Base-by-base conservation (phyloP, 139 green algal genomes). In the Dunaliella primolecta region DNA sequence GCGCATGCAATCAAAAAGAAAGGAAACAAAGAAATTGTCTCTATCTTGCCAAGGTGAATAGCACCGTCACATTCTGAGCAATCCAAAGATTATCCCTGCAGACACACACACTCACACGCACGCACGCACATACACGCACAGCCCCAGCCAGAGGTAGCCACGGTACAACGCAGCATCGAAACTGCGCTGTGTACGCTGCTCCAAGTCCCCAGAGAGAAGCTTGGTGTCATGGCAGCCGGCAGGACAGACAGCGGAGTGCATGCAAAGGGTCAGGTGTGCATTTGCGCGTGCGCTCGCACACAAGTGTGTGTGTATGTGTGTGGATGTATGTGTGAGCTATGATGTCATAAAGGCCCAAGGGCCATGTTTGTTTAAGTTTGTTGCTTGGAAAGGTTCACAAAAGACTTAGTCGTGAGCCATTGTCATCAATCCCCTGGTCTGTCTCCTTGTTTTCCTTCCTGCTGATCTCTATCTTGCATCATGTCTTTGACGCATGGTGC, bases 211-310 rank as follows among this genome's bases (percentile, higher is more conserved):
- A 77, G 91, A 29, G 72, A 87, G 36, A 38, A 29, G 24, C 83
- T 94, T 1, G 64, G 85, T 30, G 81, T 96, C 74, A 80, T 88
- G 72, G 91, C 86, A 21, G 90, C 91, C 0, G 92, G 93, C 25
- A 85, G 94, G 21, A 96, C 94, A 1, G 94, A 96, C 85, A 80
- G 90, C 31, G 94, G 94, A 29, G 94, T 96, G 83, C 94, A 96
- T 72, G 94, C 94, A 1, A 46, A 82, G 2, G 93, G 90, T 20
- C 93, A 96, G 92, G 89, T 94, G 29, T n/a, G 15, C 15, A 15
- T 15, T 7, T 64, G 46, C 46, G 46, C 15, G 46, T 15, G 46
- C 15, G 46, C 15, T 7, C 15, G 46, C 15, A 15, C 15, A 15
- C 15, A 64, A 25, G 46, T 64, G 46, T 64, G 46, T 64, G 46